Conservation (phyloP, 371 early-diverging fungal species). For the Apophysomyces variabilis region DNA sequence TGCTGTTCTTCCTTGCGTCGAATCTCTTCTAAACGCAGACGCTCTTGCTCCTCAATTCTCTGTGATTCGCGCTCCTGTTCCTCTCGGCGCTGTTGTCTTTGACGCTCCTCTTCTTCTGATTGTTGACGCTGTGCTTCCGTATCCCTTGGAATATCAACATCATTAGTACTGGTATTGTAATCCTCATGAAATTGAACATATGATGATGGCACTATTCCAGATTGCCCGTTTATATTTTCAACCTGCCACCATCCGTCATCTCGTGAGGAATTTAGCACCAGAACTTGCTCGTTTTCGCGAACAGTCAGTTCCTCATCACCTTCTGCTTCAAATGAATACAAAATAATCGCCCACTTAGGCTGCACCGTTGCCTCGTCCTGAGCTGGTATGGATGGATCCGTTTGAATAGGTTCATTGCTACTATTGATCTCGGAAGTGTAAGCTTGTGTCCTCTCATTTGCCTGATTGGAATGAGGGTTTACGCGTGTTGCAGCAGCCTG, state of each 20-base stretch:
- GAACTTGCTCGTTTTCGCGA: constrained; percentile 70
- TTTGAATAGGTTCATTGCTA: background rate
- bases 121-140: constrained; percentile 21
- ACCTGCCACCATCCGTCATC: constrained; percentile 77
- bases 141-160: background rate
- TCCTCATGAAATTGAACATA: constrained; percentile 53
- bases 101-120: constrained; percentile 25
- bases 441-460: background rate
- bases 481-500: constrained; percentile 24
- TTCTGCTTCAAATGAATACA: constrained; percentile 78
- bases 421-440: background rate
- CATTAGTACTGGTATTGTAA: constrained; percentile 18
- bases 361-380: constrained; percentile 22
- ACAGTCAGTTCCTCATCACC: constrained; percentile 78
- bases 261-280: constrained; percentile 70
- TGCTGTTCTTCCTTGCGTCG: constrained; percentile 17
- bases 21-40: constrained; percentile 15
- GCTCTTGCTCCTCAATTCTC: constrained; percentile 26
- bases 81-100: background rate
- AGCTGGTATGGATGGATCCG: background rate
- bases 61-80: constrained; percentile 14
- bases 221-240: constrained; percentile 36
- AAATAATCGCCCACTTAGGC: constrained; percentile 66
- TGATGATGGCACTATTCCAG: constrained; percentile 61
- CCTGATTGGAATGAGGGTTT: background rate